Conservation (phyloP, 148 eudicot genomes). For the Suaeda aralocaspica region DNA sequence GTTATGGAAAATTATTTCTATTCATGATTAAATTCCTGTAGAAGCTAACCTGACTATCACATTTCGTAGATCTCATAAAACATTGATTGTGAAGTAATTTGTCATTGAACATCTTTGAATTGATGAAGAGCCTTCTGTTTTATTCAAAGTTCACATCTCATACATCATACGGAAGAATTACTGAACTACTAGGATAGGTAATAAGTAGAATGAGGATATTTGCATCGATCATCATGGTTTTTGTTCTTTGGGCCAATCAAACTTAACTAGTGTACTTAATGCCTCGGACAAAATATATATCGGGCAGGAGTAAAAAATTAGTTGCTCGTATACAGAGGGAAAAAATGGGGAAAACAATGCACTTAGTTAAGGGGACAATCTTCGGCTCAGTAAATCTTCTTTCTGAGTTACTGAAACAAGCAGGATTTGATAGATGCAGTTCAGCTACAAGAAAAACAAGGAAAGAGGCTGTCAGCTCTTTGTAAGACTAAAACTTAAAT, state of each 20-base stretch:
- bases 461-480: neutral
- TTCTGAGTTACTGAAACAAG: neutral
- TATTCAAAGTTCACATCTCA: neutral
- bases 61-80: too few species aligned
- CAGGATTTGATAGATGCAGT: neutral
- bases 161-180: neutral
- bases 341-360: constrained; percentile 2
- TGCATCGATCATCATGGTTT: too few species aligned
- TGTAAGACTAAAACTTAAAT: too few species aligned
- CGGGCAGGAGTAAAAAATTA: neutral
- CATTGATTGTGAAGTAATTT: too few species aligned
- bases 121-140: neutral
- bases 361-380: neutral
- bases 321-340: neutral
- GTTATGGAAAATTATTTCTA: too few species aligned
- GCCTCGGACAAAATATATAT: too few species aligned
- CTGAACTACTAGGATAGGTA: neutral
- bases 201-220: neutral
- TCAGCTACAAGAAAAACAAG: neutral
- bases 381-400: neutral
- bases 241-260: too few species aligned
- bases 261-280: too few species aligned
- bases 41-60: too few species aligned
- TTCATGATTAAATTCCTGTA: too few species aligned
- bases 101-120: too few species aligned